Evolutionary conservation across 1,284 basidiomycete species (phyloP), one percentile per base, ranked within the genome.

Genomic region (Abortiporus biennis): DNA sequence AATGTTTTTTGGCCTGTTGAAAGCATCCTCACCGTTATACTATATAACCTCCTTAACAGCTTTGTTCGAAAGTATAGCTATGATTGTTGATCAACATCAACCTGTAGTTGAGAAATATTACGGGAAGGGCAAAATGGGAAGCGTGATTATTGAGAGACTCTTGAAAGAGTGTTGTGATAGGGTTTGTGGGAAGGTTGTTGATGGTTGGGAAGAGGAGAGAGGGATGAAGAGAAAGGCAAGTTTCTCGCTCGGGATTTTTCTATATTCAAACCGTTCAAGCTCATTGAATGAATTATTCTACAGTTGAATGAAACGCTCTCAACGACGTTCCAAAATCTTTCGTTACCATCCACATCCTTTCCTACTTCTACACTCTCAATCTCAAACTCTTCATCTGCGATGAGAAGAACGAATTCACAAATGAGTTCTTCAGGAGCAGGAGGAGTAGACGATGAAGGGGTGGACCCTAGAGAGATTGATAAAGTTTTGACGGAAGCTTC

Each of bases 101-200:
- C 90, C 93, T 1, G 81, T 99, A 1, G 95, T 99, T 1, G 94
- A 98, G 61, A 95, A 95, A 63, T 96, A 99, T 62, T 99, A 99
- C 55, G 96, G 93, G 0, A 55, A 63, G 3, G 86, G 90, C 1
- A 85, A 86, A 56, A 96, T 96, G 93, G 68, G 71, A 22, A 75
- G 68, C 16, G 93, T 99, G 12, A n/a, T n/a, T n/a, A 78, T 94
- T 2, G 70, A 74, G 12, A 74, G 82, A 30, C 68, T 99, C 4
- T 65, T 96, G 27, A 77, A 80, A 42, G 94, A 98, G 61, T n/a
- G n/a, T n/a, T 91, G 89, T 50, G 93, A 97, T 61, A 72, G 82
- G 17, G 83, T 94, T 4, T 84, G 92, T 0, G 75, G 78, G 48
- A 74, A 76, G 31, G 71, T 96, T 2, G 67, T 94, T 9, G 80